Base-by-base conservation (phyloP, 2,329 filamentous ascomycete genomes). In the Botrytis tulipae region DNA sequence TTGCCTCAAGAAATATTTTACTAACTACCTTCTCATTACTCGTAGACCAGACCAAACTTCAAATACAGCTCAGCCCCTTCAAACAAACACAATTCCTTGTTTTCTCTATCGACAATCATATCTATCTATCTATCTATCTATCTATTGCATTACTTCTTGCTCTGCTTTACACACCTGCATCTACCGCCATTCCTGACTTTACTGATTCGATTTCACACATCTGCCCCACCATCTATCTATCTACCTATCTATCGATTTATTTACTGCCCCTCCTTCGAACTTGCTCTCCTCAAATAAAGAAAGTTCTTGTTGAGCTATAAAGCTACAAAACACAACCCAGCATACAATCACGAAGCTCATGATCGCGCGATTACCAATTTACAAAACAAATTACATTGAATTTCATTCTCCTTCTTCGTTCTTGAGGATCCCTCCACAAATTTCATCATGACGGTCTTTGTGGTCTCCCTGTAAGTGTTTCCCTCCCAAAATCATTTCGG, bases 371-470 rank as follows among this genome's bases (percentile, higher is more conserved):
- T 69, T 70, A 40, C 65, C 71, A 25, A 25, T 48, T 40, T 61
- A 54, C 60, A 62, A 59, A 12, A 29, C 32, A 40, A 16, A 22
- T 18, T 35, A 72, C 44, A 25, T 46, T 22, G 40, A 59, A 44
- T 71, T 62, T 22, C 42, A 60, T 46, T 70, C 69, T 62, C 48
- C 51, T 16, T 25, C 70, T 65, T 61, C 68, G 37, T 65, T 72
- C 62, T 73, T 74, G 29, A 69, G 29, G 14, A 44, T 40, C n/a
- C 40, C 57, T 20, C 42, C 62, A 20, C 72, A 76, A 46, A 74
- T 73, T 57, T 74, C 71, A 81, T 72, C 46, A 90, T 90, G 88
- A 88, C 88, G 10, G 85, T 89, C 80, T 88, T 89, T 77, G 85
- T 89, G 69, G 87, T 86, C 73, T 88, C 87, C 46, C 83, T 90